Evolutionary conservation across 23 red algal species (phyloP).

Genomic region (Gracilariopsis chorda): DNA sequence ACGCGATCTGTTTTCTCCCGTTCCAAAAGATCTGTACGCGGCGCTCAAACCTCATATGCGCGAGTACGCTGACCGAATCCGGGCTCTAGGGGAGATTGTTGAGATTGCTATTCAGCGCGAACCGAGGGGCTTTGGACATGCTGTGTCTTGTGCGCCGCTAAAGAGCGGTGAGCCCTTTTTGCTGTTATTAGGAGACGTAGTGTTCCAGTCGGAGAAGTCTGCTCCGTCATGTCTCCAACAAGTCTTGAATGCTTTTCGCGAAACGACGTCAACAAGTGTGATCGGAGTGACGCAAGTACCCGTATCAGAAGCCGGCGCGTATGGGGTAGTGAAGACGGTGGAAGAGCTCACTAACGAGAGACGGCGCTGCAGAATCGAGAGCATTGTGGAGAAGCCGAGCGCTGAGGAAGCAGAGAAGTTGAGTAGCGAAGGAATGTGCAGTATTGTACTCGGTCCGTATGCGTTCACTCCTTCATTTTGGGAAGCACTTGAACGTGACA

Average conservation of each 20-base stretch:
- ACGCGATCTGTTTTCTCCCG: slow-evolving; percentile 31
- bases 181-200: slow-evolving; percentile 43
- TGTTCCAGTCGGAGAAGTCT: not conserved
- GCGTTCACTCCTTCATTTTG: slow-evolving; percentile 33
- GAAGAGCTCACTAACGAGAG: not conserved
- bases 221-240: not conserved
- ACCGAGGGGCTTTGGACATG: slow-evolving; percentile 40
- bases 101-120: slow-evolving; percentile 27
- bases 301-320: slow-evolving; percentile 11
- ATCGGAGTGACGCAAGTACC: slow-evolving; percentile 36
- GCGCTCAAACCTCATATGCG: slow-evolving; percentile 35
- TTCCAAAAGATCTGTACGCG: not conserved
- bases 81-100: not conserved
- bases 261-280: not conserved
- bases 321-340: slow-evolving; percentile 27
- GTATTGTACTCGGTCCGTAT: slow-evolving; percentile 49
- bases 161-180: slow-evolving; percentile 8
- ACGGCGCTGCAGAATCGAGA: not conserved
- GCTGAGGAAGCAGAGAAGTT: not conserved
- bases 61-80: slow-evolving; percentile 36
- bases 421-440: slow-evolving; percentile 5
- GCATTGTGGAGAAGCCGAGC: slow-evolving; percentile 34
- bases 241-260: not conserved
- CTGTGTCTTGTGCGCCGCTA: slow-evolving; percentile 21
- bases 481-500: not conserved